Conservation (phyloP, 495 filamentous ascomycete genomes). For the Filosporella fistucella region DNA sequence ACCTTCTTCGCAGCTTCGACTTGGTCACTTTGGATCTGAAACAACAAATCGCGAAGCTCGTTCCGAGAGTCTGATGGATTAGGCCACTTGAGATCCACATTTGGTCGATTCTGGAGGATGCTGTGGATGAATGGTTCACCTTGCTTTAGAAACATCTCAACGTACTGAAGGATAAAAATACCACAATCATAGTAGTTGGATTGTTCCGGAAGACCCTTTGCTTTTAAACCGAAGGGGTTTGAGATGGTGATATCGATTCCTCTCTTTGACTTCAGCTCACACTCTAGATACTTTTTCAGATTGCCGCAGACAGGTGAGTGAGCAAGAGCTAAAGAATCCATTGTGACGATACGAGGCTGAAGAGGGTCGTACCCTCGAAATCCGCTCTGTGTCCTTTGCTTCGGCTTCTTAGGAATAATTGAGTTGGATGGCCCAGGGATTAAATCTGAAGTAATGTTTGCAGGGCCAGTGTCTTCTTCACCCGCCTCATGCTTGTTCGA, state of each 20-base stretch:
- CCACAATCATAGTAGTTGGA: conserved; percentile 88
- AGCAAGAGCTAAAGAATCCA: conserved; percentile 71
- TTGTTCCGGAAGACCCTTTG: conserved; percentile 69
- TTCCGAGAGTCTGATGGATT: conserved; percentile 12
- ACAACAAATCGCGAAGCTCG: conserved; percentile 18
- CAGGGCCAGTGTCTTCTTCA: too few relatives aligned
- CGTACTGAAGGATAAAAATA: conserved; percentile 75
- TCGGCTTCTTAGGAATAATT: conserved; percentile 4
- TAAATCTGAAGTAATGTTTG: too few relatives aligned
- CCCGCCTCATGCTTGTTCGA: too few relatives aligned
- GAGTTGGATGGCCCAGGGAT: background rate
- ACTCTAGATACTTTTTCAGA: conserved; percentile 72
- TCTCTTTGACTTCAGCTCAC: conserved; percentile 68
- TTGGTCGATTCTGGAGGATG: conserved; percentile 31
- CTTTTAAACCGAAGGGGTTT: conserved; percentile 59
- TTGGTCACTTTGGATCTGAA: conserved; percentile 17
- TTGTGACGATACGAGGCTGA: conserved; percentile 71
- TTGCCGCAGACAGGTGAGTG: conserved; percentile 58
- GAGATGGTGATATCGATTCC: conserved; percentile 49
- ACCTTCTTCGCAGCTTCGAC: background rate
- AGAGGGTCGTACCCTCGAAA: conserved; percentile 29
- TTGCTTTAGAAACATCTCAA: conserved; percentile 70
- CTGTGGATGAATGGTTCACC: conserved; percentile 62
- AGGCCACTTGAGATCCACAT: background rate
- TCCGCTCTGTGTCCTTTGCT: conserved; percentile 10